phyloP scores from a whole-genome alignment of 352 stramenopile genomes.

The Hyaloperonospora brassicae region DNA sequence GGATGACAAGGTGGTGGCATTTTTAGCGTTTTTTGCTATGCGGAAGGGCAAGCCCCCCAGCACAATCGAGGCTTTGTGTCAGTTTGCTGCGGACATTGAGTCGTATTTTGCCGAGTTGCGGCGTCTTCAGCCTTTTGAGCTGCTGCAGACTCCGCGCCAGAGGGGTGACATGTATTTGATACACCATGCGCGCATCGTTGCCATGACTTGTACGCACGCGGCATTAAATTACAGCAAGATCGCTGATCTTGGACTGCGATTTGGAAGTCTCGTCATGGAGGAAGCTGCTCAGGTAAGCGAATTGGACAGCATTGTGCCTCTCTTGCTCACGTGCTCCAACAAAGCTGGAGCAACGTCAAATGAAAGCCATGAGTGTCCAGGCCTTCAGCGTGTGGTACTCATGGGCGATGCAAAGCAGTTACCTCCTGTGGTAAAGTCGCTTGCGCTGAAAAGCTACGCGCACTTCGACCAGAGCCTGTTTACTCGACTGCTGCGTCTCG shows the following conservation, averaged over 20 bases:
- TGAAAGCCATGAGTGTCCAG: conserved; percentile 6
- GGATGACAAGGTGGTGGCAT: conserved; percentile 14
- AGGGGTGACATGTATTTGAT: conserved; percentile 92
- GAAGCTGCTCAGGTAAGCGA: conserved; percentile 94
- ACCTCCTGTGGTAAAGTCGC: conserved; percentile 87
- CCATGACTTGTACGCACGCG: conserved; percentile 94
- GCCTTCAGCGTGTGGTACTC: conserved; percentile 91
- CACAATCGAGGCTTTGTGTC: conserved; percentile 19
- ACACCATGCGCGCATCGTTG: conserved; percentile 91
- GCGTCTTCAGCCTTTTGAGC: conserved; percentile 90
- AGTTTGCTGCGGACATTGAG: conserved; percentile 67
- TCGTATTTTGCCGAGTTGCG: conserved; percentile 90
- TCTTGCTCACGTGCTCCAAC: conserved; percentile 76
- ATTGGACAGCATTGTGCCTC: conserved; percentile 87
- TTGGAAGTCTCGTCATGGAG: conserved; percentile 91
- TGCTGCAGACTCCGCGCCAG: conserved; percentile 88
- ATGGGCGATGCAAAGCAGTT: conserved; percentile 92
- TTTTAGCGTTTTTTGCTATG: conserved; percentile 37
- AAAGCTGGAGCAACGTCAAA: conserved; percentile 2
- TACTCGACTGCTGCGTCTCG: conserved; percentile 88
- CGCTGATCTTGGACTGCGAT: conserved; percentile 70
- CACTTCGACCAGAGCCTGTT: conserved; percentile 95
- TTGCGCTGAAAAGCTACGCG: conserved; percentile 81
- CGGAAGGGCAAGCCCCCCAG: conserved; percentile 22
- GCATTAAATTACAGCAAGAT: conserved; percentile 85